A percentile compares a stretch with the other conserved stretches of the same genome.
Evolutionary conservation across 352 stramenopile species (phyloP).

Genomic region (Phytophthora capsici): DNA sequence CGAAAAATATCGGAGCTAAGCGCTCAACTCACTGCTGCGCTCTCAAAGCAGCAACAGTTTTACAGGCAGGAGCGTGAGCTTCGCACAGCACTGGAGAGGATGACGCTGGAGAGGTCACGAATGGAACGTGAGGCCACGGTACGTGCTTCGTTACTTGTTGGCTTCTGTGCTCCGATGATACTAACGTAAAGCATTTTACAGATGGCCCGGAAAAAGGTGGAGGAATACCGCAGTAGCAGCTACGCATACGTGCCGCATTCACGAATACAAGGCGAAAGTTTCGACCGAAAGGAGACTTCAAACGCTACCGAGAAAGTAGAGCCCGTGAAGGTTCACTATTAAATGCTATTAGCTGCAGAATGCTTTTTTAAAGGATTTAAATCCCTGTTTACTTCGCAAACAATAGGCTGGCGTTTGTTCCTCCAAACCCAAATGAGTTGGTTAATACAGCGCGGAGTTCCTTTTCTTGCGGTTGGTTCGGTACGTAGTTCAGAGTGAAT

Average conservation of each 20-base stretch:
- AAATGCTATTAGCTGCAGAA: conserved; percentile 22
- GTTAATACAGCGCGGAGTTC: conserved; percentile 84
- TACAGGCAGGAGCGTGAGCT: conserved; percentile 77
- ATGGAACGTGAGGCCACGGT: conserved; percentile 71
- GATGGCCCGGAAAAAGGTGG: conserved; percentile 58
- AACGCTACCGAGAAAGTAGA: conserved; percentile 23
- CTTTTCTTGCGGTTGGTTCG: conserved; percentile 69
- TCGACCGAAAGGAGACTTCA: conserved; percentile 13
- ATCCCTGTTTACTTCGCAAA: conserved; percentile 68
- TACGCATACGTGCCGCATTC: conserved; percentile 36
- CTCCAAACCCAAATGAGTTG: conserved; percentile 99
- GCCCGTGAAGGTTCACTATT: conserved; percentile 37
- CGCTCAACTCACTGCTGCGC: conserved; percentile 63
- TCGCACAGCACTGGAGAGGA: conserved; percentile 57
- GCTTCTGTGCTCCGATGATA: neutral
- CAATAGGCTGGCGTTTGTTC: conserved; percentile 93
- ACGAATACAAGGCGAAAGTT: conserved; percentile 14
- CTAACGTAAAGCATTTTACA: conserved; percentile 16
- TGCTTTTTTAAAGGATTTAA: neutral
- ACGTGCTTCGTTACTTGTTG: neutral
- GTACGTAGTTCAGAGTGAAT: conserved; percentile 90
- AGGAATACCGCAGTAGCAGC: conserved; percentile 60
- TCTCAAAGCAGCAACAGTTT: conserved; percentile 80
- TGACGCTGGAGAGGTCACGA: conserved; percentile 68
- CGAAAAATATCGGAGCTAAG: conserved; percentile 73